phyloP scores from a whole-genome alignment of 2,329 filamentous ascomycete species.

The Sporothrix humicola region DNA sequence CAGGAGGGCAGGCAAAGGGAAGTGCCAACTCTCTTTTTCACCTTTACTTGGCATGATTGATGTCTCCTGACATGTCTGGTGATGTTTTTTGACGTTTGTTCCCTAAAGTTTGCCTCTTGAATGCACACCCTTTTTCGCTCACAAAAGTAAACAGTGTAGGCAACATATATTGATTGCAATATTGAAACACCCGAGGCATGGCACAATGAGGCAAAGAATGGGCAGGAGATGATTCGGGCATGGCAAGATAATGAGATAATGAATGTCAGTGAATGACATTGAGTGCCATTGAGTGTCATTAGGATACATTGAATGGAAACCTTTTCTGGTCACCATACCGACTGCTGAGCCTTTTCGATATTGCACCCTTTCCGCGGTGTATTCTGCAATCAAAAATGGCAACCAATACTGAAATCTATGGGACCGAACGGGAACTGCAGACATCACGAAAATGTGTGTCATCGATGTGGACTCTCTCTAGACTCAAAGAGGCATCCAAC shows the following conservation, averaged over 20 bases:
- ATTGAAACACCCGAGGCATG: conserved; percentile 20
- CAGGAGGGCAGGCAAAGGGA: not conserved
- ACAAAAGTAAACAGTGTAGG: not conserved
- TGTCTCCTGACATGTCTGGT: conserved; percentile 17
- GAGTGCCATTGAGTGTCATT: too few relatives aligned
- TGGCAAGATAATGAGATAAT: not conserved
- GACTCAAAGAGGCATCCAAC: not conserved
- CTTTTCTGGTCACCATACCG: conserved; percentile 2
- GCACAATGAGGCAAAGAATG: not conserved
- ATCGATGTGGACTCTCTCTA: not conserved
- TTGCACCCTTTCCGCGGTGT: not conserved
- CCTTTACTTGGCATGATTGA: not conserved
- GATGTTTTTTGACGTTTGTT: not conserved
- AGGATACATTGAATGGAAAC: not conserved
- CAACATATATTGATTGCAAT: not conserved
- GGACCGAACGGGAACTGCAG: conserved; percentile 5
- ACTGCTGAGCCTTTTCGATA: conserved; percentile 27
- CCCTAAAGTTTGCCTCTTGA: not conserved
- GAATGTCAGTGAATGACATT: not conserved
- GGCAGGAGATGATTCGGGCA: not conserved
- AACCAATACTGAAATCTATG: not conserved
- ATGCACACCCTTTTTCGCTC: not conserved
- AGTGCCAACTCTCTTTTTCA: not conserved
- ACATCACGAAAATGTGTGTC: not conserved
- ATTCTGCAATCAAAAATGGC: not conserved